A percentile compares a stretch with the other conserved stretches of the same genome.
phyloP scores from a whole-genome alignment of 2,329 filamentous ascomycete species.

The Venturia asperata region DNA sequence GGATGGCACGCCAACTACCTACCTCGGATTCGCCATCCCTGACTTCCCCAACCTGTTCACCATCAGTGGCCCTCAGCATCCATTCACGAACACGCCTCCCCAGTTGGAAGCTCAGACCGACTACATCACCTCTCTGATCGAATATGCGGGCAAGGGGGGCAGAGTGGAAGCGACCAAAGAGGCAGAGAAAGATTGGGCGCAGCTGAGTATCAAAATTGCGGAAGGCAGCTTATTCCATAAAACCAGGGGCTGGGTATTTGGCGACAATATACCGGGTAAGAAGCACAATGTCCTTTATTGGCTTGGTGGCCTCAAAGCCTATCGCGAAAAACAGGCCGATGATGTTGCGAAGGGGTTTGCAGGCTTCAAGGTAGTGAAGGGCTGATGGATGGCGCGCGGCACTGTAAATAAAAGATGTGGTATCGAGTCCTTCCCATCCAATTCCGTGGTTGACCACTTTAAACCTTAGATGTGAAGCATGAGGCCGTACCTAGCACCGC shows the following conservation, averaged over 20 bases:
- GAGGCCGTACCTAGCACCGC: not conserved
- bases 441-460: not conserved
- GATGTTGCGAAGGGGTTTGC: constrained; percentile 5
- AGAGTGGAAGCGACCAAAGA: constrained; percentile 35
- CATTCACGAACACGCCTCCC: not conserved
- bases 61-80: constrained; percentile 37
- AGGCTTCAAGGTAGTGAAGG: not conserved
- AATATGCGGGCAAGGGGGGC: not conserved
- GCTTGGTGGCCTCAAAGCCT: not conserved
- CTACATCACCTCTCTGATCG: constrained; percentile 23
- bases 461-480: not conserved
- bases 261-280: constrained; percentile 16
- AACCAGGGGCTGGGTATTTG: constrained; percentile 8
- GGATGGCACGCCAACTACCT: constrained; percentile 9
- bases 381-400: not conserved
- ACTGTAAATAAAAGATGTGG: too few relatives aligned
- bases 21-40: constrained; percentile 14
- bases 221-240: constrained; percentile 5
- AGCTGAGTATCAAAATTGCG: not conserved
- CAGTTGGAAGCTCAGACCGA: constrained; percentile 17
- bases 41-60: constrained; percentile 26
- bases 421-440: not conserved
- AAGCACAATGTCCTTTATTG: not conserved
- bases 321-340: not conserved
- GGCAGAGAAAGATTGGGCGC: constrained; percentile 5